phyloP scores from a whole-genome alignment of 108 stramenopile genomes.

The Discostella stelligeroides region DNA sequence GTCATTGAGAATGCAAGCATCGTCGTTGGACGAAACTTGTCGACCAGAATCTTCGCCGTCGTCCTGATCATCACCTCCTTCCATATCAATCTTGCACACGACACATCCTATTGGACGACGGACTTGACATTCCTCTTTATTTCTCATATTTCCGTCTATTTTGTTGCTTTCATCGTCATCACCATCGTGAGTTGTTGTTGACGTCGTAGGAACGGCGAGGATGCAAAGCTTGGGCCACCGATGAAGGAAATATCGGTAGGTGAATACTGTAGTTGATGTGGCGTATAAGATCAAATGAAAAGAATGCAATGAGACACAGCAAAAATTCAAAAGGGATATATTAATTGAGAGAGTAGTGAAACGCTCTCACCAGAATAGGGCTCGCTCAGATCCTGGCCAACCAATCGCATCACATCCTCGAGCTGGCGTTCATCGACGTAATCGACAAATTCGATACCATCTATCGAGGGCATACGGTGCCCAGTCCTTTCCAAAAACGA shows the following conservation, averaged over 20 bases:
- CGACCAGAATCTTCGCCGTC: no score
- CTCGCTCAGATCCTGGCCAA: slow-evolving; percentile 81
- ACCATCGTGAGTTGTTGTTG: background rate
- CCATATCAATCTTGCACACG: slow-evolving; percentile 83
- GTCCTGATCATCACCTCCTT: slow-evolving; percentile 35
- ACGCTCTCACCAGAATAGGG: slow-evolving; percentile 80
- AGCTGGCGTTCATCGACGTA: slow-evolving; percentile 82
- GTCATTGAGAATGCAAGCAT: no score
- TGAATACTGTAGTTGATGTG: slow-evolving; percentile 59
- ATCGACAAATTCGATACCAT: slow-evolving; percentile 72
- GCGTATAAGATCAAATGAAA: background rate
- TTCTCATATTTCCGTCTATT: background rate
- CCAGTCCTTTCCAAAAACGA: no score
- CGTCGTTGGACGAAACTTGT: no score
- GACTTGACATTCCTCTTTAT: background rate
- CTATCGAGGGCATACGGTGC: slow-evolving; percentile 31
- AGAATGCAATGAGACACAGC: background rate
- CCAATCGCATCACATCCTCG: slow-evolving; percentile 76
- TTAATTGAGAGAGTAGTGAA: background rate
- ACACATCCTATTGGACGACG: slow-evolving; percentile 83
- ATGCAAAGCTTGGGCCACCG: slow-evolving; percentile 86
- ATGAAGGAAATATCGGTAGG: slow-evolving; percentile 87
- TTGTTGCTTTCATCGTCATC: slow-evolving; percentile 29
- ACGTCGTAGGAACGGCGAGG: slow-evolving; percentile 58
- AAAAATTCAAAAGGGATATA: background rate